Evolutionary conservation across 805 yeast species (phyloP).

Genomic region (Starmera dryadoides): DNA sequence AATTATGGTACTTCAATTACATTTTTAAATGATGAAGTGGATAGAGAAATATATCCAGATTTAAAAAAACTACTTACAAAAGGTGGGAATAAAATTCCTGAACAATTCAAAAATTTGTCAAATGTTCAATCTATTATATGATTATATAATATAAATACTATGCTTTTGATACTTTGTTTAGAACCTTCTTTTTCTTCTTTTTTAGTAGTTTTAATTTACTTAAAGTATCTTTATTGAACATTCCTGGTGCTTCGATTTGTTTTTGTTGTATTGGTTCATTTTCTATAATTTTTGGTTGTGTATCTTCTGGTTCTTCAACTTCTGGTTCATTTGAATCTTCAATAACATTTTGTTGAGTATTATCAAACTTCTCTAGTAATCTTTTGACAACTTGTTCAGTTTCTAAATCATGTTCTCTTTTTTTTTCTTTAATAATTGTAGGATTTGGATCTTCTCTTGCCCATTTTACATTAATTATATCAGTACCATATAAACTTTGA

Average conservation of each 20-base stretch:
- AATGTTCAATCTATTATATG: neutral
- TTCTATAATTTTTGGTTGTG: neutral
- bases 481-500: conserved; percentile 65
- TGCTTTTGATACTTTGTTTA: neutral
- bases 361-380: conserved; percentile 29
- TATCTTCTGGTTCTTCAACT: conserved; percentile 1
- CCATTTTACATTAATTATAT: conserved; percentile 72
- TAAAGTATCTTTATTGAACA: conserved; percentile 2
- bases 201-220: conserved; percentile 4
- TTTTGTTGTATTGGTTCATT: conserved; percentile 1
- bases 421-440: conserved; percentile 35
- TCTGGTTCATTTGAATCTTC: conserved; percentile 17
- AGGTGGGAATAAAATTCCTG: conserved; percentile 16
- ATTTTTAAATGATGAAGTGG: conserved; percentile 69
- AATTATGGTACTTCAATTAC: conserved; percentile 70
- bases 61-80: conserved; percentile 14
- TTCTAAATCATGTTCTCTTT: conserved; percentile 25
- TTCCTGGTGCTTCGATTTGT: conserved; percentile 9
- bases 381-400: conserved; percentile 35
- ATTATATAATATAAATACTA: neutral
- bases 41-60: conserved; percentile 28
- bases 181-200: neutral
- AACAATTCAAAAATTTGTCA: conserved; percentile 9
- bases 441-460: conserved; percentile 88
- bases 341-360: conserved; percentile 11